Conservation (phyloP, 2,329 filamentous ascomycete genomes). For the Tolypocladium amazonense region DNA sequence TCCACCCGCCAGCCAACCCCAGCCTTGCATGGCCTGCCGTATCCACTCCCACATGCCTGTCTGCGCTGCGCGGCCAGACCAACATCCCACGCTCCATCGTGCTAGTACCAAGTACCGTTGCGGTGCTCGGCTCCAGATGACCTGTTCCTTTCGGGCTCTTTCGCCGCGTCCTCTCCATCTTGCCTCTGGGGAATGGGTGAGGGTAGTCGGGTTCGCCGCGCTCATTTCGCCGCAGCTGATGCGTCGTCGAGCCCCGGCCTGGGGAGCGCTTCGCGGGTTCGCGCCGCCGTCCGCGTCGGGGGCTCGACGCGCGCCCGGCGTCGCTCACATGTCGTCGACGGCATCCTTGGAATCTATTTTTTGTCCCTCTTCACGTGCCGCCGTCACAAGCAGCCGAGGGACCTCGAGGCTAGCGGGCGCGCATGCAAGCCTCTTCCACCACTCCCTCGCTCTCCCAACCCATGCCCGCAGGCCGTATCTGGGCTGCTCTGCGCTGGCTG, state of each 20-base stretch:
- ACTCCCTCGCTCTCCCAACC: neutral
- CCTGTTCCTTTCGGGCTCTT: neutral
- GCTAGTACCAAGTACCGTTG: neutral
- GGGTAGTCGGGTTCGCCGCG: neutral
- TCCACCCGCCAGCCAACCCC: neutral
- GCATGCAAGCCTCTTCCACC: conserved; percentile 1
- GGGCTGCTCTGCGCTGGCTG: neutral
- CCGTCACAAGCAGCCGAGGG: conserved; percentile 10
- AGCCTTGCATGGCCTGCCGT: neutral
- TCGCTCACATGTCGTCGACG: neutral
- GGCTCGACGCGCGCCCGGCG: neutral
- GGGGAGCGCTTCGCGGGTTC: neutral
- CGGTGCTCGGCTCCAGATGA: neutral
- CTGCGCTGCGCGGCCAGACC: no score
- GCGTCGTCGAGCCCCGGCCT: neutral
- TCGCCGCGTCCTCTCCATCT: neutral
- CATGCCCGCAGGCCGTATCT: neutral
- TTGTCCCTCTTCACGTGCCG: neutral
- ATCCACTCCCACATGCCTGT: neutral
- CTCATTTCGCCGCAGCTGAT: neutral
- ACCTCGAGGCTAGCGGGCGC: conserved; percentile 3
- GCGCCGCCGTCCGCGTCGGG: neutral
- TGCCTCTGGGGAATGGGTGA: neutral
- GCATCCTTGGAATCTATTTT: neutral
- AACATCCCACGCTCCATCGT: neutral